phyloP scores from a whole-genome alignment of 2,329 filamentous ascomycete species.

The Claviceps sorghi region DNA sequence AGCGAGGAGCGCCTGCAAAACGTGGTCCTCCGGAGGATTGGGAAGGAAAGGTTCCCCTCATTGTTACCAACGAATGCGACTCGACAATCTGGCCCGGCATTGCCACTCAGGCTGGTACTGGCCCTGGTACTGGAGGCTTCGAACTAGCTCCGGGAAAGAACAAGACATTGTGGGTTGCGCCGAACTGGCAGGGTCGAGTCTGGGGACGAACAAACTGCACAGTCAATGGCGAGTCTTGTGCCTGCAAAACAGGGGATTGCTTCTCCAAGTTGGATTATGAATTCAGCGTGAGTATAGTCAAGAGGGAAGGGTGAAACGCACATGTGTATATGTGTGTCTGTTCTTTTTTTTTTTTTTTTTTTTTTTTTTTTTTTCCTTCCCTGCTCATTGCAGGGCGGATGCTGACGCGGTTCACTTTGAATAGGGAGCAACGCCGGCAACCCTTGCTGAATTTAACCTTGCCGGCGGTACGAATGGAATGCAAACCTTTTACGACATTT shows the following conservation, averaged over 20 bases:
- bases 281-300: constrained; percentile 40
- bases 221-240: constrained; percentile 51
- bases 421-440: constrained; percentile 58
- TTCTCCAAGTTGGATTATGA: constrained; percentile 54
- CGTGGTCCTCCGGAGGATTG: constrained; percentile 18
- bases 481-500: constrained; percentile 74
- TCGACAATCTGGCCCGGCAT: constrained; percentile 65
- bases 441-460: constrained; percentile 68
- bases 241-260: constrained; percentile 66
- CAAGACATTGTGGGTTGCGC: constrained; percentile 48
- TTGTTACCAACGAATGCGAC: constrained; percentile 57
- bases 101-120: constrained; percentile 55
- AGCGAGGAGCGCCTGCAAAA: constrained; percentile 12
- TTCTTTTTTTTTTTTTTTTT: too few species aligned
- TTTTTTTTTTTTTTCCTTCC: not conserved
- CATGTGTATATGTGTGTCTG: not conserved
- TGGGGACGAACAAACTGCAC: constrained; percentile 79
- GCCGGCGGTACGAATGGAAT: constrained; percentile 42
- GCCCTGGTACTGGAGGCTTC: constrained; percentile 55
- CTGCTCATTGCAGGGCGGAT: not conserved
- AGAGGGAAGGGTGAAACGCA: not conserved
- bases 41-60: constrained; percentile 39
- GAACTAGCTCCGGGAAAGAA: constrained; percentile 44
- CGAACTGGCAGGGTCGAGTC: constrained; percentile 66
- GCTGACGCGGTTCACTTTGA: constrained; percentile 2